A percentile compares a stretch with the other conserved stretches of the same genome.
Evolutionary conservation across 179 eudicot species (phyloP).

Genomic region (Amaranthus tricolor): DNA sequence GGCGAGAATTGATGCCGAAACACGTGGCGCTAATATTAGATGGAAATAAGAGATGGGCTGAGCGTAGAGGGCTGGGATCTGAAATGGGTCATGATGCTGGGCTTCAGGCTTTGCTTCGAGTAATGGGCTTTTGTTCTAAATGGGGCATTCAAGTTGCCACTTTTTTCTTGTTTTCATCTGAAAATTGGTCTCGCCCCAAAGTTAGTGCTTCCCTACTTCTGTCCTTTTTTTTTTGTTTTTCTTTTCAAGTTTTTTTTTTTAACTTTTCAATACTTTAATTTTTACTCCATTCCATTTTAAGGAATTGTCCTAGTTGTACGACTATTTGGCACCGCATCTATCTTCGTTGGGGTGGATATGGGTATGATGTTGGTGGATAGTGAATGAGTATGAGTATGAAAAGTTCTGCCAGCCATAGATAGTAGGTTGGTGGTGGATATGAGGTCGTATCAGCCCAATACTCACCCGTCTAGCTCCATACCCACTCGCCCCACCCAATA

Average conservation of each 20-base stretch:
- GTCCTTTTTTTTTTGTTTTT: background rate
- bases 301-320: too few relatives aligned
- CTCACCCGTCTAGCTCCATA: too few relatives aligned
- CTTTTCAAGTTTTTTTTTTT: background rate
- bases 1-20: slow-evolving; percentile 40
- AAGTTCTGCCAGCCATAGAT: too few relatives aligned
- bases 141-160: slow-evolving; percentile 46
- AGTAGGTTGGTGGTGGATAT: too few relatives aligned
- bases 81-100: slow-evolving; percentile 44
- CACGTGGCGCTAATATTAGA: slow-evolving; percentile 56
- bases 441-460: too few relatives aligned
- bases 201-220: slow-evolving; percentile 14
- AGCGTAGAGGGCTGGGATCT: slow-evolving; percentile 28
- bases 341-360: too few relatives aligned
- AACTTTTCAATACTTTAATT: too few relatives aligned
- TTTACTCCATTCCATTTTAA: too few relatives aligned
- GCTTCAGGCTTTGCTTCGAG: slow-evolving; percentile 24
- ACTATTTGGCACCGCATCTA: too few relatives aligned
- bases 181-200: slow-evolving; percentile 50
- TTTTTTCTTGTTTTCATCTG: slow-evolving; percentile 46
- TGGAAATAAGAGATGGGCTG: slow-evolving; percentile 59
- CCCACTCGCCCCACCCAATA: too few relatives aligned
- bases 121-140: slow-evolving; percentile 32
- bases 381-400: too few relatives aligned
- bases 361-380: too few relatives aligned